Base-by-base conservation (phyloP, 108 stramenopile species). In the Skeletonema marinoi region DNA sequence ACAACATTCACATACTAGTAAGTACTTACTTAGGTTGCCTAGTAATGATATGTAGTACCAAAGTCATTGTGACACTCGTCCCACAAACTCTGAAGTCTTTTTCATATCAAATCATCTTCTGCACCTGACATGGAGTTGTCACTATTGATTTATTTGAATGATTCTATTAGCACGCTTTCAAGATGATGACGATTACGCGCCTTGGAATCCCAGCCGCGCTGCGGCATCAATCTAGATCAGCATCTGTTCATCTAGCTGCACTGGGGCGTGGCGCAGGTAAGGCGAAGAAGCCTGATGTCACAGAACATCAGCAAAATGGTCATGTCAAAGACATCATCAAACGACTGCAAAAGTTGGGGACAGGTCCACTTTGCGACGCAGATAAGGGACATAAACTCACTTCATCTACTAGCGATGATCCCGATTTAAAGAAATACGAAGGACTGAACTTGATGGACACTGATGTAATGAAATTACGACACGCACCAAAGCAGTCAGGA, bases 331-430 rank as follows among this genome's bases (percentile, higher is more conserved):
- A 65, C 12, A 58, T 78, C 38, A 71, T 78, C 32, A 58, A 58
- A 25, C 36, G 66, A 46, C 65, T 78, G 59, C 46, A 65, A 64
- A 39, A 65, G 11, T 2, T 78, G 32, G 48, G 60, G 12, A 29
- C 77, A 9, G 78, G 78, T 46, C 46, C 78, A 25, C 65, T 78
- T 60, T 78, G 78, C 32, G 78, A 78, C 60, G 70, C 78, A 11
- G 78, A 78, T 30, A 78, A 78, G 63, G 25, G 36, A n/a, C 71
- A 72, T 56, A 48, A 58, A 46, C 65, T 60, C 17, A 21, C 46
- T 46, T 70, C 71, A 66, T 59, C 44, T 2, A 60, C 70, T 31
- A 78, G 66, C 62, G 66, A 71, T 42, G 41, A 66, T 50, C 65
- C 71, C 4, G 44, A 68, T n/a, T 48, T 77, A 60, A 46, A 48